These are phyloP conservation scores for Bertia moriformis DNA, from an alignment of 2,329 filamentous ascomycete species.

Conservation along the genomic window DNA sequence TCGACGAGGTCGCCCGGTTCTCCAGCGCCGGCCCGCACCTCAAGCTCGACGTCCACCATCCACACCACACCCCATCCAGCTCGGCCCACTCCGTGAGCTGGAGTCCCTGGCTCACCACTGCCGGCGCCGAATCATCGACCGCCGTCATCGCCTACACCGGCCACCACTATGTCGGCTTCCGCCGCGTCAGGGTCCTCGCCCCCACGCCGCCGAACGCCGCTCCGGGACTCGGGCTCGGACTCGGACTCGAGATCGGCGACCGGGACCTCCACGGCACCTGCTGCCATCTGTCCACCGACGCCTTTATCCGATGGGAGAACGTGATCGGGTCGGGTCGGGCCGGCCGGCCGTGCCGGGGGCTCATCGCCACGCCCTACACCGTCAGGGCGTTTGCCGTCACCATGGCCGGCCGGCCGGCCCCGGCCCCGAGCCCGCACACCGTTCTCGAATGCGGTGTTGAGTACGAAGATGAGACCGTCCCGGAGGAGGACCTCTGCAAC, in stretches of 20 bases:
- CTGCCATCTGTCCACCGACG: conserved; percentile 30
- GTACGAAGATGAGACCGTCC: conserved; percentile 18
- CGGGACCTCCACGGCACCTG: conserved; percentile 31
- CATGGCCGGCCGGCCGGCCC: conserved; percentile 13
- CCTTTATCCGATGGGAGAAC: conserved; percentile 41
- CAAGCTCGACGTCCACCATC: conserved; percentile 17
- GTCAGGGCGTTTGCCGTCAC: conserved; percentile 34
- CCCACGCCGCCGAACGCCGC: conserved; percentile 17
- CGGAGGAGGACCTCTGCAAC: conserved; percentile 16
- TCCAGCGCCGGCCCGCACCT: conserved; percentile 5
- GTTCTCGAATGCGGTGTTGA: conserved; percentile 28
- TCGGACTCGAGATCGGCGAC: conserved; percentile 20
- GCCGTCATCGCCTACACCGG: conserved; percentile 34
- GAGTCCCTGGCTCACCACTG: conserved; percentile 32
- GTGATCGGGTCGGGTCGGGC: conserved; percentile 25
- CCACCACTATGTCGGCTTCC: conserved; percentile 38
- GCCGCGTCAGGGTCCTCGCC: conserved; percentile 27
- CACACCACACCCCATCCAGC: conserved; percentile 29
- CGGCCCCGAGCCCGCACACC: conserved; percentile 17
- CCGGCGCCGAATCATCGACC: conserved; percentile 16
- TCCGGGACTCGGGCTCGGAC: no score
- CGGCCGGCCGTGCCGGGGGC: conserved; percentile 29
- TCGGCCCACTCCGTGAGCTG: conserved; percentile 36
- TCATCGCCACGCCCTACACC: conserved; percentile 35
- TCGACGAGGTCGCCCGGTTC: conserved; percentile 14